These are phyloP conservation scores for Tuber microsphaerosporum DNA, from an alignment of 495 filamentous ascomycete genomes.

Conservation along the genomic window DNA sequence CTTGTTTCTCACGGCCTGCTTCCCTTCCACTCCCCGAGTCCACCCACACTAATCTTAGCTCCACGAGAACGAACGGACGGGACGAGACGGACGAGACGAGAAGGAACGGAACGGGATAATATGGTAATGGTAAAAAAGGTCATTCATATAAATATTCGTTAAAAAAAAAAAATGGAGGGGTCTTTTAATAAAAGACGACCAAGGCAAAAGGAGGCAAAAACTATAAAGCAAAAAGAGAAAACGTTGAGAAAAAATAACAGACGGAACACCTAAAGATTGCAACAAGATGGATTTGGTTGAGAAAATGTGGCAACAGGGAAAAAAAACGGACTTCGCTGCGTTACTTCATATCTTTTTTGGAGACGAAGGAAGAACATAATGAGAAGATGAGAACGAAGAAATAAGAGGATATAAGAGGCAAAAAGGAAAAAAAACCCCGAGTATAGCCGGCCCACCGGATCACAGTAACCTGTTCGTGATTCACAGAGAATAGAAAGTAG, in stretches of 20 bases:
- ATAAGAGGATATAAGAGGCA: conserved; percentile 17
- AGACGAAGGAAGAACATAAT: conserved; percentile 27
- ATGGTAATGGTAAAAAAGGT: conserved; percentile 5
- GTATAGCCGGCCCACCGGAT: conserved; percentile 38
- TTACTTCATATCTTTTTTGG: conserved; percentile 41
- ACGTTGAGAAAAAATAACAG: conserved; percentile 8
- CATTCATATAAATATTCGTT: conserved; percentile 7
- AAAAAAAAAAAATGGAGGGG: conserved; percentile 1
- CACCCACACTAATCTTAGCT: neutral
- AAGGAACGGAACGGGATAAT: neutral
- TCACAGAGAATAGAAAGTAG: conserved; percentile 10
- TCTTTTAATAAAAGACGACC: neutral
- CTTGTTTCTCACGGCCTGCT: neutral
- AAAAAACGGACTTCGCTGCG: conserved; percentile 38
- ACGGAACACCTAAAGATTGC: conserved; percentile 31
- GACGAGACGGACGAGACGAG: conserved; percentile 5
- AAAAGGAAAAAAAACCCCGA: conserved; percentile 38
- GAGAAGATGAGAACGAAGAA: conserved; percentile 6
- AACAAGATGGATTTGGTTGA: conserved; percentile 2
- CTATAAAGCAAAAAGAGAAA: neutral
- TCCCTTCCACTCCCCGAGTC: neutral
- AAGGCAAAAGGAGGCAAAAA: neutral
- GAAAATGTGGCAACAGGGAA: conserved; percentile 15
- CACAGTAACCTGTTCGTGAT: conserved; percentile 34
- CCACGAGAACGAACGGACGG: conserved; percentile 1